A percentile compares a stretch with the other conserved stretches of the same genome.
phyloP scores from a whole-genome alignment of 2,329 filamentous ascomycete species.

The Xylariaceae sp. region DNA sequence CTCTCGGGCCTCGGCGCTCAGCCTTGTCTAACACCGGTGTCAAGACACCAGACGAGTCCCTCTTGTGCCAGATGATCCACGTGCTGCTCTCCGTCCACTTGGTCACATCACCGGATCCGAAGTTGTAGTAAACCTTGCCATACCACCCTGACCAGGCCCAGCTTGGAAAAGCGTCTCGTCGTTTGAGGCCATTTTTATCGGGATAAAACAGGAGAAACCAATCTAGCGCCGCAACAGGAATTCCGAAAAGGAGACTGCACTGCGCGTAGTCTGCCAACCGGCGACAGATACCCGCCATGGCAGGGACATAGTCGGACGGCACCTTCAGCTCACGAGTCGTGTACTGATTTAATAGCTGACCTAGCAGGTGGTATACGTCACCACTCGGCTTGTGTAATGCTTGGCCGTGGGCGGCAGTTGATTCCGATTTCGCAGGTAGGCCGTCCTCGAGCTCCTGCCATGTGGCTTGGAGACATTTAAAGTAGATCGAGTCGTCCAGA shows the following conservation, averaged over 20 bases:
- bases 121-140: conserved; percentile 15
- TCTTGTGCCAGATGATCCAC: conserved; percentile 19
- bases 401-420: conserved; percentile 12
- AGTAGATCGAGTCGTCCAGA: conserved; percentile 18
- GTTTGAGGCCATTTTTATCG: conserved; percentile 10
- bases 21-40: conserved; percentile 6
- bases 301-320: conserved; percentile 15
- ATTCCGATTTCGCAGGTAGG: conserved; percentile 8
- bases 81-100: conserved; percentile 15
- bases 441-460: conserved; percentile 18
- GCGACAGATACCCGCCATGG: conserved; percentile 18
- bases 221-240: conserved; percentile 16
- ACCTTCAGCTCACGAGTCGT: conserved; percentile 17
- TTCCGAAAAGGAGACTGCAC: conserved; percentile 17
- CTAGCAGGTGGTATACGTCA: conserved; percentile 18
- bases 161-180: conserved; percentile 16
- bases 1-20: conserved; percentile 5
- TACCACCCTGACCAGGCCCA: conserved; percentile 21
- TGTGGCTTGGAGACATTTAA: conserved; percentile 14
- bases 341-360: conserved; percentile 19
- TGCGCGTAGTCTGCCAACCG: conserved; percentile 17
- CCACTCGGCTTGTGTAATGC: conserved; percentile 16
- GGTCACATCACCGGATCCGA: conserved; percentile 16
- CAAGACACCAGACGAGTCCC: conserved; percentile 9
- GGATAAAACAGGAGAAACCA: conserved; percentile 21